Percentiles rank a stretch among this genome's conserved stretches.
phyloP scores from a whole-genome alignment of 371 early-diverging fungal species.

The Massospora cicadina region DNA sequence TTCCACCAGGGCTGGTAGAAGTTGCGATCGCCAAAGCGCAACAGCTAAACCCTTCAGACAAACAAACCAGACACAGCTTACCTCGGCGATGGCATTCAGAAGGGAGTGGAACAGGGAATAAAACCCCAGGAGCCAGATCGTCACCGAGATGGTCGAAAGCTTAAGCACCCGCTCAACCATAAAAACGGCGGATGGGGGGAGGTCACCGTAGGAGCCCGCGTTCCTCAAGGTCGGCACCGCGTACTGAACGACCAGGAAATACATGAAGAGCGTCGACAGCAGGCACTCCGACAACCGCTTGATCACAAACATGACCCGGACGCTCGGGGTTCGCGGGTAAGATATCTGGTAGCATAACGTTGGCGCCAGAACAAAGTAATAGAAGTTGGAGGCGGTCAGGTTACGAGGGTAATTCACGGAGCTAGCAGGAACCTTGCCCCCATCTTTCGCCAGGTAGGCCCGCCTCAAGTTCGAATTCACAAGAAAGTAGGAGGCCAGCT shows the following conservation, averaged over 20 bases:
- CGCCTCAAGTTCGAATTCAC: constrained; percentile 46
- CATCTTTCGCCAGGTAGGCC: constrained; percentile 16
- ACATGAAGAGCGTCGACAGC: constrained; percentile 50
- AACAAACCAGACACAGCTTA: constrained; percentile 9
- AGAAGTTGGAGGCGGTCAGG: constrained; percentile 39
- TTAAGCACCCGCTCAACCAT: constrained; percentile 74
- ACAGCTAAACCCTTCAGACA: constrained; percentile 20
- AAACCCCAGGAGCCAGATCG: constrained; percentile 79
- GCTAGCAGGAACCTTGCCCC: constrained; percentile 24
- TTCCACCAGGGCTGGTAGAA: constrained; percentile 92
- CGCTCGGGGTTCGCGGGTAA: constrained; percentile 52
- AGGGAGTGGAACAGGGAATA: constrained; percentile 73
- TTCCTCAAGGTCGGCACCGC: constrained; percentile 72
- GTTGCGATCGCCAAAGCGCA: constrained; percentile 75
- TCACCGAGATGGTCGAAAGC: constrained; percentile 55
- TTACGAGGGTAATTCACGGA: constrained; percentile 54
- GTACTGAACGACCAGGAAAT: constrained; percentile 62
- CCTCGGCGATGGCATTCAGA: constrained; percentile 66
- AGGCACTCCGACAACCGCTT: constrained; percentile 56
- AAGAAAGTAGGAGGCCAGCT: constrained; percentile 58
- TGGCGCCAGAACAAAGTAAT: constrained; percentile 66
- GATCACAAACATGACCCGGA: constrained; percentile 53
- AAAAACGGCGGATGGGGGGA: constrained; percentile 35
- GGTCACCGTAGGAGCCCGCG: constrained; percentile 27
- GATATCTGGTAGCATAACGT: constrained; percentile 79